Evolutionary conservation across 129 eudicot genomes (phyloP).

Genomic region (Helianthus tuberosus): DNA sequence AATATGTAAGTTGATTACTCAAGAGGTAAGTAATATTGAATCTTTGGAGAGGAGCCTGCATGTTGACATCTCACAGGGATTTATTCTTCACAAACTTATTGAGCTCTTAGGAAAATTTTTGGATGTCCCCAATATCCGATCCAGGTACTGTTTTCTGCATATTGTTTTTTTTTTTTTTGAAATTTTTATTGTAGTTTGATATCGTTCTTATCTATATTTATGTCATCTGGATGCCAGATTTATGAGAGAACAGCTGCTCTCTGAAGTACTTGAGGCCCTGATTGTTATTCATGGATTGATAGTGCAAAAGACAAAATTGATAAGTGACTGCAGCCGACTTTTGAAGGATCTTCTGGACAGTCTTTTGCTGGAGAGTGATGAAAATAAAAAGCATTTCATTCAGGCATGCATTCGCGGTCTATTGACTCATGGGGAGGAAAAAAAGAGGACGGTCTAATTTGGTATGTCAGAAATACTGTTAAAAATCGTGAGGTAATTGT

Average conservation of each 20-base stretch:
- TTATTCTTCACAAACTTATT: slow-evolving; percentile 94
- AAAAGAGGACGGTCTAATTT: slow-evolving; percentile 76
- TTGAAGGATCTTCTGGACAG: slow-evolving; percentile 92
- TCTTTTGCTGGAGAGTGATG: slow-evolving; percentile 90
- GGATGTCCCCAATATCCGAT: slow-evolving; percentile 90
- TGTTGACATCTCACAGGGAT: slow-evolving; percentile 97
- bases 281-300: slow-evolving; percentile 93
- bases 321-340: slow-evolving; percentile 91
- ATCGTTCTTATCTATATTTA: slow-evolving; percentile 1
- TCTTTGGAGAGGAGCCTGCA: slow-evolving; percentile 95
- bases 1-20: slow-evolving; percentile 78
- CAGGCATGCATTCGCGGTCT: slow-evolving; percentile 94
- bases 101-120: slow-evolving; percentile 98
- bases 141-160: slow-evolving; percentile 55
- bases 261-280: slow-evolving; percentile 93
- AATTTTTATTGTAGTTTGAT: not conserved
- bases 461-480: slow-evolving; percentile 48
- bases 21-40: slow-evolving; percentile 83
- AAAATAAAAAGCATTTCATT: slow-evolving; percentile 87
- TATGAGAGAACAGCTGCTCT: slow-evolving; percentile 81
- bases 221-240: slow-evolving; percentile 53
- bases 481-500: not conserved
- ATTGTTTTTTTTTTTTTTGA: slow-evolving; percentile 8
- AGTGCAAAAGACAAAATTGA: slow-evolving; percentile 95
- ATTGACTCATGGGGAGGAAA: slow-evolving; percentile 85